A percentile compares a stretch with the other conserved stretches of the same genome.
These are phyloP conservation scores for Thielaviopsis punctulata DNA, from an alignment of 2,329 filamentous ascomycete genomes.

Conservation along the genomic window DNA sequence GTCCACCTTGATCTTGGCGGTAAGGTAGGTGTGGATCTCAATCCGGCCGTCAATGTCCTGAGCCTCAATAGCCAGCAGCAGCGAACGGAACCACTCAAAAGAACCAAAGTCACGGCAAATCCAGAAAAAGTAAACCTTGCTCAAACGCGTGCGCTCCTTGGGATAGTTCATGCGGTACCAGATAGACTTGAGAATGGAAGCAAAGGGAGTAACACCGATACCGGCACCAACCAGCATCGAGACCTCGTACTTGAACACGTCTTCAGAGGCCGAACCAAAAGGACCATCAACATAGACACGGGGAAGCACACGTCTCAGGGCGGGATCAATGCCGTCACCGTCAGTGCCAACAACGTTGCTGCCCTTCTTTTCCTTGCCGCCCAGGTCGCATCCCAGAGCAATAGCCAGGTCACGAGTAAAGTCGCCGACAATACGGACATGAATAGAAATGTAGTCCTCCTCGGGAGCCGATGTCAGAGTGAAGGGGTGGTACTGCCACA, in stretches of 20 bases:
- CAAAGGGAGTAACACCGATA: constrained; percentile 76
- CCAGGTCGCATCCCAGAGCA: constrained; percentile 57
- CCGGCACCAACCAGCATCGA: constrained; percentile 65
- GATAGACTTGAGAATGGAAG: constrained; percentile 75
- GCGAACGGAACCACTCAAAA: constrained; percentile 77
- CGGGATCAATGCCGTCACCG: constrained; percentile 46
- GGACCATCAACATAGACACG: constrained; percentile 72
- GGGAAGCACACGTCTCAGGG: constrained; percentile 55
- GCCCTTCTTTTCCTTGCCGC: constrained; percentile 26
- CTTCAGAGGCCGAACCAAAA: constrained; percentile 72
- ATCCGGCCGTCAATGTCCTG: constrained; percentile 72
- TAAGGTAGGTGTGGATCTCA: constrained; percentile 80
- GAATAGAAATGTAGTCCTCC: constrained; percentile 78
- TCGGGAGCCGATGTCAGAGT: constrained; percentile 74
- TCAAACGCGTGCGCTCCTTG: constrained; percentile 58
- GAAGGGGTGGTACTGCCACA: constrained; percentile 83
- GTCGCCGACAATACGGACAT: constrained; percentile 68
- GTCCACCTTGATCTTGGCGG: constrained; percentile 70
- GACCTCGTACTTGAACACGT: constrained; percentile 79
- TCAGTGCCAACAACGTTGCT: constrained; percentile 56
- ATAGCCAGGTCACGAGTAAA: constrained; percentile 56
- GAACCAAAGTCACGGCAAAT: constrained; percentile 76
- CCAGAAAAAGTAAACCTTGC: constrained; percentile 90
- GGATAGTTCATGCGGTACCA: constrained; percentile 90
- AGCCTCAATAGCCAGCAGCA: constrained; percentile 69